Evolutionary conservation across 257 asterid species (phyloP).

Genomic region (Solanum etuberosum): DNA sequence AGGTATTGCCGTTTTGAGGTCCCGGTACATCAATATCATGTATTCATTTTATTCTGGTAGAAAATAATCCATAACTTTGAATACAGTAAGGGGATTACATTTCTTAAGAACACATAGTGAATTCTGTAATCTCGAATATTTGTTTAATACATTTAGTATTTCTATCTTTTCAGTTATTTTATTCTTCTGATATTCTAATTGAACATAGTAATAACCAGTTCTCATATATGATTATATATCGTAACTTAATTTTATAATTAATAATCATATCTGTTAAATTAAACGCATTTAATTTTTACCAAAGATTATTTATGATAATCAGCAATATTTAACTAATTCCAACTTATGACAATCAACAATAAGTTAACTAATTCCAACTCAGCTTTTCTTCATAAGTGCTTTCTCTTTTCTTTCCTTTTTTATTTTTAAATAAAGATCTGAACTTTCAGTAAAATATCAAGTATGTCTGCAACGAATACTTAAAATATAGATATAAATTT

Average conservation of each 20-base stretch:
- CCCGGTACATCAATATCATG: too few relatives aligned
- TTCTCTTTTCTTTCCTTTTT: background rate
- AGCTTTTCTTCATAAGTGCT: background rate
- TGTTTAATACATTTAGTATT: too few relatives aligned
- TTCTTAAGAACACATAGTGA: too few relatives aligned
- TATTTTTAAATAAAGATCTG: background rate
- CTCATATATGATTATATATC: background rate
- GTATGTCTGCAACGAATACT: background rate
- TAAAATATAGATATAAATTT: background rate
- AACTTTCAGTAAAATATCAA: background rate
- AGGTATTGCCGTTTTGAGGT: too few relatives aligned
- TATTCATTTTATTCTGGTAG: too few relatives aligned
- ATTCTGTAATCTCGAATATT: too few relatives aligned
- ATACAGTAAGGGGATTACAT: too few relatives aligned
- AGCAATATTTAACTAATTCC: too few relatives aligned
- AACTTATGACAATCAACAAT: background rate
- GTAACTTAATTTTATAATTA: background rate
- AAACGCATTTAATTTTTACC: background rate
- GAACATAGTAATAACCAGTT: background rate
- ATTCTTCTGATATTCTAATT: too few relatives aligned
- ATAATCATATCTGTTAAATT: background rate
- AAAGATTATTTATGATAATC: too few relatives aligned
- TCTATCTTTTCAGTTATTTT: too few relatives aligned
- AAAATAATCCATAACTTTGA: too few relatives aligned
- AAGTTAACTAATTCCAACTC: background rate